A percentile compares a stretch with the other conserved stretches of the same genome.
Evolutionary conservation across 73 alveolate genomes (phyloP).

Genomic region (Durusdinium trenchii): DNA sequence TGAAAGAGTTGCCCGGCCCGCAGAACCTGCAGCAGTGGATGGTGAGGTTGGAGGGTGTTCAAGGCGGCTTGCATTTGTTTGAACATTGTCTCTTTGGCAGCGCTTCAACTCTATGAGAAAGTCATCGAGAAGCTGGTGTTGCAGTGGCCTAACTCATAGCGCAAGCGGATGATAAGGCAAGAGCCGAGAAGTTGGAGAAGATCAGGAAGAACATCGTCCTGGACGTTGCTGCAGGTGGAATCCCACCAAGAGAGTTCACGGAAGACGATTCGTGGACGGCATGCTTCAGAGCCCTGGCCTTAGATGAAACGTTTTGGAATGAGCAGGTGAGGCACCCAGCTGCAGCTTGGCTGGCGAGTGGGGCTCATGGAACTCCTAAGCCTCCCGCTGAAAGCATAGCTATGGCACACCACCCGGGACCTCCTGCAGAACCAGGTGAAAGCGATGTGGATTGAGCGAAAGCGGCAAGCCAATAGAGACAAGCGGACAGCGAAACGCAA

Average conservation of each 20-base stretch:
- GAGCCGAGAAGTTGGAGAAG: slow-evolving; percentile 17
- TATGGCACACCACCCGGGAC: not conserved
- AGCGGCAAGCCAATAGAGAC: slow-evolving; percentile 7
- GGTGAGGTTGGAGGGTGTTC: not conserved
- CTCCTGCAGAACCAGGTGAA: not conserved
- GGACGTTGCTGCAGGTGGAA: not conserved
- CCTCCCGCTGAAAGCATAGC: not conserved
- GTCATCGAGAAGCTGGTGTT: not conserved
- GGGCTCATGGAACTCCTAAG: not conserved
- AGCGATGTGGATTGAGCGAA: not conserved
- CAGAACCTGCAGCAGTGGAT: no score
- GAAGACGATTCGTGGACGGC: not conserved
- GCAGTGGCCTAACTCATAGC: not conserved
- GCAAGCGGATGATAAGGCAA: not conserved
- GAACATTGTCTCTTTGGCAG: not conserved
- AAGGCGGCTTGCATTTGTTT: not conserved
- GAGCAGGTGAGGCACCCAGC: not conserved
- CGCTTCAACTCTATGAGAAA: no score
- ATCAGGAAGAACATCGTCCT: no score
- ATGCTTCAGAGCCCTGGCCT: not conserved
- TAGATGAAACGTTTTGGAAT: not conserved
- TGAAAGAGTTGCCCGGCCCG: no score
- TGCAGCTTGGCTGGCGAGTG: not conserved
- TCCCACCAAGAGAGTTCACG: not conserved
- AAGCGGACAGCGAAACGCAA: not conserved